A percentile compares a stretch with the other conserved stretches of the same genome.
Evolutionary conservation across 768 basidiomycete species (phyloP).

Genomic region (Suillus subalutaceus): DNA sequence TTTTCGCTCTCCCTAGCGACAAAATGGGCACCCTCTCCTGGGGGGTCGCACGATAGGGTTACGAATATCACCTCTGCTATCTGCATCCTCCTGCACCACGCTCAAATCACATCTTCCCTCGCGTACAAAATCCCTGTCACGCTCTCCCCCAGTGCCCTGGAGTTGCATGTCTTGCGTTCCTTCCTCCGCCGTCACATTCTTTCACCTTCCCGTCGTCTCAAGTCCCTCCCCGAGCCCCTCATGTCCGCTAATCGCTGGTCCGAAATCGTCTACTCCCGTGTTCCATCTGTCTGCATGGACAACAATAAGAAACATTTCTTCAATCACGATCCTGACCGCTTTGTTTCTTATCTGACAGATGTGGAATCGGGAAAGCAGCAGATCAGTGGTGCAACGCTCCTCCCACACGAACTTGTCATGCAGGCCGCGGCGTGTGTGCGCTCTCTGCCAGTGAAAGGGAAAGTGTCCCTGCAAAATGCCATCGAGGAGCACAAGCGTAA

Average conservation of each 20-base stretch:
- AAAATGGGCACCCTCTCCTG: constrained; percentile 74
- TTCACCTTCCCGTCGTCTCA: constrained; percentile 51
- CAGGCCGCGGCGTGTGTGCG: constrained; percentile 31
- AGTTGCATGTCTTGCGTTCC: constrained; percentile 50
- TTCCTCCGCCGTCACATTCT: constrained; percentile 64
- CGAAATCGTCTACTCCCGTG: constrained; percentile 58
- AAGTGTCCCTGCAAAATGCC: constrained; percentile 4
- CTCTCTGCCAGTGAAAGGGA: not conserved
- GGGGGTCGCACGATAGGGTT: constrained; percentile 58
- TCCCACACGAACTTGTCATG: constrained; percentile 62
- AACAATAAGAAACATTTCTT: constrained; percentile 57
- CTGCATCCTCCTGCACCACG: constrained; percentile 50
- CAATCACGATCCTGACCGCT: constrained; percentile 59
- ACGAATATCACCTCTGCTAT: constrained; percentile 71
- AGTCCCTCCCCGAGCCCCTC: constrained; percentile 55
- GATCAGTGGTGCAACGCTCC: constrained; percentile 68
- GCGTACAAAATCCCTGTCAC: constrained; percentile 18
- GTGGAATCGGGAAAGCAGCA: constrained; percentile 57
- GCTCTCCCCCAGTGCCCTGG: constrained; percentile 37
- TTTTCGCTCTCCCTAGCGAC: constrained; percentile 52
- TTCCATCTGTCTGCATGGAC: constrained; percentile 65
- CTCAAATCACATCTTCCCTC: constrained; percentile 25
- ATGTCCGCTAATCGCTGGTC: constrained; percentile 66
- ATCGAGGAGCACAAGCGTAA: constrained; percentile 32
- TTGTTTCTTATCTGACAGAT: constrained; percentile 55